These are phyloP conservation scores for Marchantia polymorpha DNA, from an alignment of 225 moss, liverwort and hornwort genomes.

Conservation along the genomic window DNA sequence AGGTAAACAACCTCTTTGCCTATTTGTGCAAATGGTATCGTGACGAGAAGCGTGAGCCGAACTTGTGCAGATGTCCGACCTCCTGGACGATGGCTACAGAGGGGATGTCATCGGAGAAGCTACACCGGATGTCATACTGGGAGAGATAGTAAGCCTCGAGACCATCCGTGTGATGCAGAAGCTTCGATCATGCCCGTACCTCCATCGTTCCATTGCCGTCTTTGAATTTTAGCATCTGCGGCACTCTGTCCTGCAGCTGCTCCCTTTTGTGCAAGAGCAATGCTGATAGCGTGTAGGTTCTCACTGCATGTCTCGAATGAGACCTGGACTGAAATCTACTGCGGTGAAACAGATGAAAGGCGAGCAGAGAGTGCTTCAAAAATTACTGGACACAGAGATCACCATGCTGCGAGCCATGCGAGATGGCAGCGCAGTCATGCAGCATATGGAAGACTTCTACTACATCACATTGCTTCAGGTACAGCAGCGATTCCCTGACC, in stretches of 20 bases:
- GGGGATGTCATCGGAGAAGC: constrained; percentile 90
- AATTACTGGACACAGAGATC: constrained; percentile 74
- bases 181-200: no score
- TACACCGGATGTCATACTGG: constrained; percentile 60
- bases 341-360: constrained; percentile 63
- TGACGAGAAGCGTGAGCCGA: not conserved
- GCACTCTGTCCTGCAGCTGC: not conserved
- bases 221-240: not conserved
- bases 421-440: constrained; percentile 91
- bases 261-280: not conserved
- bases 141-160: constrained; percentile 57
- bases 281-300: not conserved
- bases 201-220: not conserved
- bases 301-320: not conserved
- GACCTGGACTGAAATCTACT: not conserved
- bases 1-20: no score
- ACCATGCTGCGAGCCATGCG: constrained; percentile 75
- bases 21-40: not conserved
- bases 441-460: constrained; percentile 96
- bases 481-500: not conserved
- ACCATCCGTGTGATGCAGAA: no score
- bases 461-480: constrained; percentile 82
- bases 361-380: constrained; percentile 70
- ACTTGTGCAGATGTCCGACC: constrained; percentile 43
- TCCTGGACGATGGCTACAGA: constrained; percentile 69